A percentile compares a stretch with the other conserved stretches of the same genome.
Evolutionary conservation across 257 asterid genomes (phyloP).

Genomic region (Schizonepeta tenuifolia): DNA sequence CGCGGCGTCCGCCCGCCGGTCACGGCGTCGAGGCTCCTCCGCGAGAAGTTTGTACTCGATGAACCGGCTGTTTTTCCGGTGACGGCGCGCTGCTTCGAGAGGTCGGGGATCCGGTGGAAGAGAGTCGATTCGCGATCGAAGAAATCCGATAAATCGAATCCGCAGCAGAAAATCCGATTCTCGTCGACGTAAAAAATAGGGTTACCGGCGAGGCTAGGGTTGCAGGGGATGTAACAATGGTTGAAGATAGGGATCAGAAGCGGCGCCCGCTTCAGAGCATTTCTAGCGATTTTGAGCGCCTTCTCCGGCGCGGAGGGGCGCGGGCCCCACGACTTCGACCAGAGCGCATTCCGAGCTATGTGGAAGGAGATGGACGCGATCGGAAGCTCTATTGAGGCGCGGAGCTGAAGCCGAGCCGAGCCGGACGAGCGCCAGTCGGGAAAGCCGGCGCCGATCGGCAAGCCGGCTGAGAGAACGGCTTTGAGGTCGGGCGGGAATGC

Average conservation of each 20-base stretch:
- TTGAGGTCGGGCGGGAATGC: constrained; percentile 86
- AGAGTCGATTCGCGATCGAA: constrained; percentile 77
- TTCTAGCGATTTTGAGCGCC: constrained; percentile 76
- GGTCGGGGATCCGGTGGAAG: constrained; percentile 41
- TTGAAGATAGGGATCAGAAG: constrained; percentile 79
- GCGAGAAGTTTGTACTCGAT: constrained; percentile 46
- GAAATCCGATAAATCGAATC: constrained; percentile 80
- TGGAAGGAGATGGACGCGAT: constrained; percentile 85
- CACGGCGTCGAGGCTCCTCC: constrained; percentile 61
- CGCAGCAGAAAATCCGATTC: constrained; percentile 78
- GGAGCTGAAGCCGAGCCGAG: constrained; percentile 73
- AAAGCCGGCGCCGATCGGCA: constrained; percentile 84
- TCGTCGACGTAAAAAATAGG: constrained; percentile 93
- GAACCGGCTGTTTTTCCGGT: constrained; percentile 54
- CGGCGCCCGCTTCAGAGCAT: constrained; percentile 85
- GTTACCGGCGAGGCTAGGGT: constrained; percentile 84
- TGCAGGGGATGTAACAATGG: constrained; percentile 88
- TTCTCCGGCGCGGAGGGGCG: constrained; percentile 71
- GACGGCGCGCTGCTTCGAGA: constrained; percentile 51
- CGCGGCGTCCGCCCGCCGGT: constrained; percentile 67
- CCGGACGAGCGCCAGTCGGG: constrained; percentile 95
- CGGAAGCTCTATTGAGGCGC: constrained; percentile 81
- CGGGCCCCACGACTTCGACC: constrained; percentile 95
- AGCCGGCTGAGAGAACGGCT: constrained; percentile 81
- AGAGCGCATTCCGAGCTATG: constrained; percentile 72